Base-by-base conservation (phyloP, 78 protist species). In the Planoprotostelium fungivorum region DNA sequence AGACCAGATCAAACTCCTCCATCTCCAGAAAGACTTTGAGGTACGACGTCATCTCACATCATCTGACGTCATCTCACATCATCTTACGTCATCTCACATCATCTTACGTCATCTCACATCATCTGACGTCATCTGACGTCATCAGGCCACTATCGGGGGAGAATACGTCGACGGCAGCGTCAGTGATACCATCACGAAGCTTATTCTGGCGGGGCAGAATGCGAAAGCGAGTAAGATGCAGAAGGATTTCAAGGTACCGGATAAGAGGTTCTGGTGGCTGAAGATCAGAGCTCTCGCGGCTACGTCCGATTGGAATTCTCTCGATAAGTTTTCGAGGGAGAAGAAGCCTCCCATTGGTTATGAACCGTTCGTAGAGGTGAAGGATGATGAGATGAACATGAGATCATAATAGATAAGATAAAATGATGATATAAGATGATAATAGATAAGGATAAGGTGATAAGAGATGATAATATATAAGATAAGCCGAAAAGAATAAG, bases 281-380 rank as follows among this genome's bases (percentile, higher is more conserved):
- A 92, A 91, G 36, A 88, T 95, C 88, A 92, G 88, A 29, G 93
- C 96, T 1, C 90, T 95, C 35, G 88, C 94, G 23, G 38, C 31
- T 0, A 10, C 37, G 35, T 37, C 31, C 37, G 83, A 92, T 29
- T 91, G 89, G 94, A 89, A 87, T 28, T 93, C 87, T 23, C 85
- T 95, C 1, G 38, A 87, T 28, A 35, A 84, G 36, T 91, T 89
- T 28, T 34, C 93, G 23, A 92, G 84, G 31, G 92, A 91, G 35
- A 94, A 94, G 86, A 91, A 91, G 86, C 84, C 96, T 37, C 96
- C 96, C 34, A 89, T 95, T 1, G 94, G 95, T 9, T 95, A 84
- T 35, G 95, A 95, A 85, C 93, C 94, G 34, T 95, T 95, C 88
- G 96, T 89, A 16, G 93, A 91, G 1, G 96, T 91, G 73, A 16